These are phyloP conservation scores for Naganishia onofrii DNA, from an alignment of 768 basidiomycete genomes.

Conservation along the genomic window DNA sequence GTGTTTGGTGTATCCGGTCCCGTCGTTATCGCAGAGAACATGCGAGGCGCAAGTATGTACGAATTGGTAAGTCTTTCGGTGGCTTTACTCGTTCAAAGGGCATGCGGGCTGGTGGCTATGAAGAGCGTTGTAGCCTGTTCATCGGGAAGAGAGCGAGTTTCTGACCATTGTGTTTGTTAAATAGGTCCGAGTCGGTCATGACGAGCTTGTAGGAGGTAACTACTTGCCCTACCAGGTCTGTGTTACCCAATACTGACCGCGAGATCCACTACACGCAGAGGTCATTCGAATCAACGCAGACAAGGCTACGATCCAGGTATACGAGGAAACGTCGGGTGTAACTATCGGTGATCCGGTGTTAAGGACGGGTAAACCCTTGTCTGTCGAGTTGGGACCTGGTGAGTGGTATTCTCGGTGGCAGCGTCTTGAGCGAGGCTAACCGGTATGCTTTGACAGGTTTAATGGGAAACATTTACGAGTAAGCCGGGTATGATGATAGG, in stretches of 20 bases:
- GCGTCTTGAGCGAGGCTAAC: slow-evolving; percentile 18
- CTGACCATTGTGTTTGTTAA: neutral
- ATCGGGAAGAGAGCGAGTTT: neutral
- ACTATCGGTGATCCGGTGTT: slow-evolving; percentile 98
- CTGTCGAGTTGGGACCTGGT: slow-evolving; percentile 87
- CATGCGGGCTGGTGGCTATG: neutral
- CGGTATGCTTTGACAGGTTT: slow-evolving; percentile 58
- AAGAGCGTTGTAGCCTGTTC: neutral
- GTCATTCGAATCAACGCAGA: slow-evolving; percentile 98
- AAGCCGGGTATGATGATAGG: neutral
- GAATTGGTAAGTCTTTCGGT: slow-evolving; percentile 38
- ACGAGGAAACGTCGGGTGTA: slow-evolving; percentile 98
- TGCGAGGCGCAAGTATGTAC: slow-evolving; percentile 92
- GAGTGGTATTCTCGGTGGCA: slow-evolving; percentile 5
- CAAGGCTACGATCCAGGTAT: slow-evolving; percentile 97
- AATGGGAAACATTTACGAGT: slow-evolving; percentile 98
- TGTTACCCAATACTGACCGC: no score
- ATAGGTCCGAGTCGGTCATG: slow-evolving; percentile 83
- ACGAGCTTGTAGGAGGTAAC: slow-evolving; percentile 78
- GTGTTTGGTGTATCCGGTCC: slow-evolving; percentile 86
- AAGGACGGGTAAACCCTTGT: slow-evolving; percentile 94
- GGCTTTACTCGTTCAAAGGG: neutral
- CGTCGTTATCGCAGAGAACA: slow-evolving; percentile 95
- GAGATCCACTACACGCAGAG: slow-evolving; percentile 60
- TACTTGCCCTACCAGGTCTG: slow-evolving; percentile 57